Evolutionary conservation across 257 asterid genomes (phyloP).

Genomic region (Solanum chilense): DNA sequence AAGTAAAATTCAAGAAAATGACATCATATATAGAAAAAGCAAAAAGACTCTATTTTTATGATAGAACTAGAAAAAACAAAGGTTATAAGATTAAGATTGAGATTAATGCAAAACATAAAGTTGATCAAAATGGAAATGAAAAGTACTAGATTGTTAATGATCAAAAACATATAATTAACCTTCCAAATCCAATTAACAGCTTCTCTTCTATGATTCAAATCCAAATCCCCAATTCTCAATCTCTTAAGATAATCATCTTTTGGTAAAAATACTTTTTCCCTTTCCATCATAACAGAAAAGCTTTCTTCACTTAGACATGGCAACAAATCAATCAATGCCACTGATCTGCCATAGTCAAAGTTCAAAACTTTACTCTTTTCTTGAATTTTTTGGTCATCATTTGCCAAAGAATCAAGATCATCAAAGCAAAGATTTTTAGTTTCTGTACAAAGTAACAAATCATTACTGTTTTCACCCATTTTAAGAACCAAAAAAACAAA

Average conservation of each 20-base stretch:
- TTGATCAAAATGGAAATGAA: background rate
- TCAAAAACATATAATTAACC: conserved; percentile 21
- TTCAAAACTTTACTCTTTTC: conserved; percentile 10
- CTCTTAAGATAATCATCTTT: conserved; percentile 54
- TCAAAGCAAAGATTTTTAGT: conserved; percentile 19
- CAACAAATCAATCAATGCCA: conserved; percentile 18
- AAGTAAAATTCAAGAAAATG: background rate
- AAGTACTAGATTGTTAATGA: background rate
- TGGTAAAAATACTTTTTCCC: conserved; percentile 42
- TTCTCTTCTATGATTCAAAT: conserved; percentile 43
- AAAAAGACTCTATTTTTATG: background rate
- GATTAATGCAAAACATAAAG: background rate
- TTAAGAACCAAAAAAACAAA: background rate
- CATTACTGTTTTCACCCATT: conserved; percentile 42
- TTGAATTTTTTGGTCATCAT: conserved; percentile 6
- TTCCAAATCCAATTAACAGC: conserved; percentile 80
- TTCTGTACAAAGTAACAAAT: conserved; percentile 43
- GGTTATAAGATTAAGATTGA: background rate
- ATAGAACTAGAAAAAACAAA: background rate
- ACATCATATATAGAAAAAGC: background rate
- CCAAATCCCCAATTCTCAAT: conserved; percentile 64
- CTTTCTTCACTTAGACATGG: conserved; percentile 36
- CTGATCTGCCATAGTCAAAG: conserved; percentile 31
- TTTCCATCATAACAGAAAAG: conserved; percentile 43
- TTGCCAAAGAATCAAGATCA: conserved; percentile 22